Evolutionary conservation across 2,329 filamentous ascomycete species (phyloP), one percentile per base, ranked within the genome.

Genomic region (Colletotrichum eleusines): DNA sequence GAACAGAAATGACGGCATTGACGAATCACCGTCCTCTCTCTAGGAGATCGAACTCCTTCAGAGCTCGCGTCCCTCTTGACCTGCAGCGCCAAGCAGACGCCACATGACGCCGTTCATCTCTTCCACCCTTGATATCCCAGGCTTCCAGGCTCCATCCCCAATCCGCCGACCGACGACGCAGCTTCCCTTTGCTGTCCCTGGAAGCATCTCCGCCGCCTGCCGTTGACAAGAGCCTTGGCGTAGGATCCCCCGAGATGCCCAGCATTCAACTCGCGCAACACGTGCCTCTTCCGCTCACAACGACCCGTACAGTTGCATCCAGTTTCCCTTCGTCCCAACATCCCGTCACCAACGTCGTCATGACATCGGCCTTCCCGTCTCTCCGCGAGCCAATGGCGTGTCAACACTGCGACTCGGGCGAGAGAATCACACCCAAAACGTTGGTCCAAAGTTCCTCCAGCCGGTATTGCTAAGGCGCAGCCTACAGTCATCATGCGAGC

Each of bases 31-130:
- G n/a, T 20, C 20, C 46, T 1, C 23, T 26, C 35, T 23, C 5
- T 28, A 23, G 26, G 44, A 58, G 38, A 62, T 59, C 31, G 42
- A 54, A 71, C 54, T 54, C 69, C n/a, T 63, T 59, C 42, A 48
- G 58, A 59, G 59, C 64, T 63, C 44, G 38, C 50, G 54, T 38
- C 61, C 48, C 46, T 53, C 48, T 63, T 28, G 66, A 70, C 66
- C 66, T 69, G 65, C 66, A 72, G 66, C 57, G 69, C 69, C 69
- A 72, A 70, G 66, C 33, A 40, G 48, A 71, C 57, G 66, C 69
- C 66, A 66, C 66, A 66, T 61, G 59, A 72, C 66, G 61, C 69
- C 48, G 66, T 66, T 62, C 69, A 61, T 70, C 54, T 70, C 48
- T 66, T 66, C 40, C 38, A 23, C 48, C 55, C 38, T 57, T 8